These are phyloP conservation scores for Kickxella alabastrina DNA, from an alignment of 192 early-diverging fungal genomes.

Conservation along the genomic window DNA sequence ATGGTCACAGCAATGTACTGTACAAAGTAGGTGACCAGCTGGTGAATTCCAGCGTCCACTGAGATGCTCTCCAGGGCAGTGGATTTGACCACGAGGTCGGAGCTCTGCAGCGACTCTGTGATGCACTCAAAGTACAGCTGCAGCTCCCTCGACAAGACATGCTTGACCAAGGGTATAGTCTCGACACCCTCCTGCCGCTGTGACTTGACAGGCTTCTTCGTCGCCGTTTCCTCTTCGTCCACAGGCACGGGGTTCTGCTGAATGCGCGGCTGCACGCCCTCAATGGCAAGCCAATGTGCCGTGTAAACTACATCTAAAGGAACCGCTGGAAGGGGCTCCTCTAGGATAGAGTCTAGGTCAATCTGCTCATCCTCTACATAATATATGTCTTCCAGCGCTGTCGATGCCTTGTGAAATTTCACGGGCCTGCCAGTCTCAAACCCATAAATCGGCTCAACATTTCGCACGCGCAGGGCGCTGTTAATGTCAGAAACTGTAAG, in stretches of 20 bases:
- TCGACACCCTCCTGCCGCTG: constrained; percentile 40
- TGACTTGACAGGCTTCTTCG: constrained; percentile 14
- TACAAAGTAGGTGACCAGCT: constrained; percentile 92
- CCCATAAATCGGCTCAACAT: constrained; percentile 96
- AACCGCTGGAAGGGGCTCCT: constrained; percentile 81
- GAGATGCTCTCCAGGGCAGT: constrained; percentile 79
- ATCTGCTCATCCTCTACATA: constrained; percentile 93
- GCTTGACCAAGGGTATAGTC: constrained; percentile 76
- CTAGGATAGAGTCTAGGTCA: constrained; percentile 85
- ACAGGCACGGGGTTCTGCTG: constrained; percentile 87
- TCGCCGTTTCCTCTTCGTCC: constrained; percentile 20
- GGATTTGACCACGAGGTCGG: constrained; percentile 62
- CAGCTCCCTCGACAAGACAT: constrained; percentile 87
- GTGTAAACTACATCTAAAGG: constrained; percentile 87
- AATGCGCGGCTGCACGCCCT: constrained; percentile 97
- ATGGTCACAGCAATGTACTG: constrained; percentile 87
- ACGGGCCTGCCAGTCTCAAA: constrained; percentile 65
- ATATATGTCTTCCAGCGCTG: constrained; percentile 68
- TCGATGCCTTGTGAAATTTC: constrained; percentile 67
- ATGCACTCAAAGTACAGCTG: constrained; percentile 94
- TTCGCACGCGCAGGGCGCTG: constrained; percentile 81
- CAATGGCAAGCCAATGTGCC: constrained; percentile 97
- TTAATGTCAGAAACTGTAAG: constrained; percentile 85
- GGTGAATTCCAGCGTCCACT: constrained; percentile 90
- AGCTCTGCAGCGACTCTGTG: constrained; percentile 70